Evolutionary conservation across 371 early-diverging fungal species (phyloP), one percentile per base, ranked within the genome.

Genomic region (Blakeslea trispora): DNA sequence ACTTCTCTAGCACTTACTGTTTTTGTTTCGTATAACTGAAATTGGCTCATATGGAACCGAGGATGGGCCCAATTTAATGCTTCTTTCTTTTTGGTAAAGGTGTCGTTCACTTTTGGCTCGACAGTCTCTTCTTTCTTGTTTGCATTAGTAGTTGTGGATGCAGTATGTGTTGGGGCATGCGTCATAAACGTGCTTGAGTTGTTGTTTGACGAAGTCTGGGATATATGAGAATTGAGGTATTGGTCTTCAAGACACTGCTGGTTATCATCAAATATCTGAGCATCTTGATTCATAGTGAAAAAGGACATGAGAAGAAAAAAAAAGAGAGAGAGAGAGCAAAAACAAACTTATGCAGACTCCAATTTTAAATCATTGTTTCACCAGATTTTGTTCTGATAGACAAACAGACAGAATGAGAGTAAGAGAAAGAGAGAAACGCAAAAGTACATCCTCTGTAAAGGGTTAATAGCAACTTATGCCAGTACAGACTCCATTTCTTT

Each of bases 21-120:
- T 63, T 87, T 86, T 24, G 94, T 93, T 63, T 93, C 94, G 57
- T 93, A 93, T 10, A 93, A 72, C n/a, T 85, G 82, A 68, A 91
- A 89, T 32, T 73, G 72, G 47, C 78, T 84, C 56, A 88, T 73
- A 13, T 79, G 71, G 21, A 81, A 74, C 13, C 75, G 75, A 34
- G 63, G 61, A 46, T 64, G 64, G 0, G 74, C 51, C 50, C 62
- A 71, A 0, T 64, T 59, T 1, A 62, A 14, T 28, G 63, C 18
- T 40, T 57, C 58, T 14, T 69, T 63, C 46, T 72, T 55, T 37
- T 51, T n/a, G 22, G 21, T n/a, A 21, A 4, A 2, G 8, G 43
- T 4, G 13, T 21, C 23, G 34, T 34, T 19, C 21, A 11, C 15
- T 37, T 11, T n/a, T 17, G 41, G 1, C 14, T 35, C 28, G 24